These are phyloP conservation scores for Coemansia sp. DNA, from an alignment of 192 early-diverging fungal genomes.

Conservation along the genomic window DNA sequence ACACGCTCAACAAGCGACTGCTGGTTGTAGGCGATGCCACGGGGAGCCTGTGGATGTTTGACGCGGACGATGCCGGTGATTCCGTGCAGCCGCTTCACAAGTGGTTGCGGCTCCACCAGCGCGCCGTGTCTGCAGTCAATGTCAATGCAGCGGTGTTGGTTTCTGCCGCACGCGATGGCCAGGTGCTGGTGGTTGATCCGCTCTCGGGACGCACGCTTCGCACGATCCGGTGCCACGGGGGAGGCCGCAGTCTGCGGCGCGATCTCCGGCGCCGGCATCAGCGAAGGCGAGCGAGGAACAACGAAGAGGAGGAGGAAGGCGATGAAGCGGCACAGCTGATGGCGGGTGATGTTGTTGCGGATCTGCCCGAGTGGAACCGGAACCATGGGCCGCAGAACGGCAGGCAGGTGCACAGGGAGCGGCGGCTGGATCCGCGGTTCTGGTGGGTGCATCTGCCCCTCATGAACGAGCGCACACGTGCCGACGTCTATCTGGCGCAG, in stretches of 20 bases:
- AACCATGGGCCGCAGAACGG: background rate
- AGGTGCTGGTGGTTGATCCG: slow-evolving; percentile 25
- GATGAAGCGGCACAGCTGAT: background rate
- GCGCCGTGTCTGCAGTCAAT: slow-evolving; percentile 26
- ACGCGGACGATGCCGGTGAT: slow-evolving; percentile 10
- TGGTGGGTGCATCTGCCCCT: slow-evolving; percentile 35
- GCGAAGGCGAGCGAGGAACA: background rate
- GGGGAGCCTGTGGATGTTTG: slow-evolving; percentile 34
- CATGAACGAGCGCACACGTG: slow-evolving; percentile 5
- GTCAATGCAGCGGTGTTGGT: slow-evolving; percentile 26
- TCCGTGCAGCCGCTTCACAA: slow-evolving; percentile 6
- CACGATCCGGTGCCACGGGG: slow-evolving; percentile 19
- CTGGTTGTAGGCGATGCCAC: slow-evolving; percentile 34
- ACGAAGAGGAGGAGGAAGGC: background rate
- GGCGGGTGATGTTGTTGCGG: background rate
- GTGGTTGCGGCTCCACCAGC: slow-evolving; percentile 30
- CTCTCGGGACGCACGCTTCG: slow-evolving; percentile 16
- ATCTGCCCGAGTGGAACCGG: background rate
- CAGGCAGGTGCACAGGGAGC: background rate
- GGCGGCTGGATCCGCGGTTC: slow-evolving; percentile 26
- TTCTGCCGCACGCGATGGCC: slow-evolving; percentile 37
- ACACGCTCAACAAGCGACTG: slow-evolving; percentile 15
- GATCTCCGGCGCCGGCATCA: background rate
- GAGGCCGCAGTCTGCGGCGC: slow-evolving; percentile 15
- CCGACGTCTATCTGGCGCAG: slow-evolving; percentile 17